Evolutionary conservation across 768 basidiomycete genomes (phyloP).

Genomic region (Suillus fuscotomentosus): DNA sequence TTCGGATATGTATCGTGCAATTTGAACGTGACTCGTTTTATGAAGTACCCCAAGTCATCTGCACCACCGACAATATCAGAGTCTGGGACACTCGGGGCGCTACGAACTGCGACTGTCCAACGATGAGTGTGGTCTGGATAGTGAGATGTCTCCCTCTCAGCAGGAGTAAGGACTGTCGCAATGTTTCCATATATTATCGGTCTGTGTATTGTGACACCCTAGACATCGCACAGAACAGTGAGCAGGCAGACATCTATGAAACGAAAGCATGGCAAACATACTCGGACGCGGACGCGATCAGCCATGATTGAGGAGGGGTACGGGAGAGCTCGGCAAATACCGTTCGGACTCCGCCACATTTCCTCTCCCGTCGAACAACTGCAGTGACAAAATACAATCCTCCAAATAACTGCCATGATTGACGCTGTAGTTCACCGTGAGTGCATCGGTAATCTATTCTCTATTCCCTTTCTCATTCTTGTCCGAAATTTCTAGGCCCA

Average conservation of each 20-base stretch:
- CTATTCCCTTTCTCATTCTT: neutral
- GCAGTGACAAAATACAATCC: neutral
- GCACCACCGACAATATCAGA: constrained; percentile 83
- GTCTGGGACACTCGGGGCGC: constrained; percentile 73
- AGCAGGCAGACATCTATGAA: constrained; percentile 7
- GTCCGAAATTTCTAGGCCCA: constrained; percentile 42
- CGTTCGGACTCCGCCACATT: constrained; percentile 32
- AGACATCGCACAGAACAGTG: constrained; percentile 12
- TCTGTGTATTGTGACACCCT: constrained; percentile 87
- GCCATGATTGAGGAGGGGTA: constrained; percentile 43
- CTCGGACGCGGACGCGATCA: constrained; percentile 79
- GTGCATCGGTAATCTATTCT: constrained; percentile 19
- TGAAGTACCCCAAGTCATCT: constrained; percentile 87
- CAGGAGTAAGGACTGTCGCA: constrained; percentile 70
- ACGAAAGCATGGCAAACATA: constrained; percentile 38
- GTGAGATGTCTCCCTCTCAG: constrained; percentile 59
- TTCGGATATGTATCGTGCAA: constrained; percentile 95
- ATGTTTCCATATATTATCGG: constrained; percentile 97
- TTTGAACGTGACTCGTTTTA: constrained; percentile 97
- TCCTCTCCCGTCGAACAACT: constrained; percentile 14
- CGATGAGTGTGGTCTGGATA: constrained; percentile 85
- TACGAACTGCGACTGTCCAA: constrained; percentile 95
- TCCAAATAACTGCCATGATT: constrained; percentile 42
- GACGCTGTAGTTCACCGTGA: constrained; percentile 65
- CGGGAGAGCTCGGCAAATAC: constrained; percentile 40